These are phyloP conservation scores for Alloteropsis semialata DNA, from an alignment of 176 grass and related monocot genomes.

Conservation along the genomic window DNA sequence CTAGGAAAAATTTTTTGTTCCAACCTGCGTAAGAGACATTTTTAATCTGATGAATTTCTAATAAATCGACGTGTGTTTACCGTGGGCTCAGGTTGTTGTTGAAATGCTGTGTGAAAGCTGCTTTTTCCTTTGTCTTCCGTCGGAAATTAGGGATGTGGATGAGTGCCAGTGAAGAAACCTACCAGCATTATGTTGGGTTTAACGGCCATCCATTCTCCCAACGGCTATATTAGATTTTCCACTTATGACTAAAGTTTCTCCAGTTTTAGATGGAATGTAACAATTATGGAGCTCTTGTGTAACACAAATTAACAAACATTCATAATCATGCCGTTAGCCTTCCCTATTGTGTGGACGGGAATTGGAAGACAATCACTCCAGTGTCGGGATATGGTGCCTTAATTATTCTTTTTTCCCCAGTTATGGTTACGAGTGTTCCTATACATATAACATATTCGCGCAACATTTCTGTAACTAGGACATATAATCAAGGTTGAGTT, in stretches of 20 bases:
- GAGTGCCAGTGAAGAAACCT: neutral
- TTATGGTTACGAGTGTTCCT: too few species aligned
- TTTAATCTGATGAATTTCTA: constrained; percentile 26
- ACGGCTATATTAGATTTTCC: neutral
- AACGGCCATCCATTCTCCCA: neutral
- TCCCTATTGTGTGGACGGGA: too few species aligned
- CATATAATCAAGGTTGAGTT: too few species aligned
- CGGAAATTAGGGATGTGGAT: neutral
- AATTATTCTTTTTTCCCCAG: too few species aligned
- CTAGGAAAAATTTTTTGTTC: constrained; percentile 36
- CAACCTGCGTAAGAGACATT: neutral
- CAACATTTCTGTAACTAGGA: too few species aligned
- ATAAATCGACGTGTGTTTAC: constrained; percentile 23
- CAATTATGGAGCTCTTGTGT: neutral
- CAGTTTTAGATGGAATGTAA: neutral
- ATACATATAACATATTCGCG: too few species aligned
- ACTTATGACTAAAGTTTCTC: neutral
- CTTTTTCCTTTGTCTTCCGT: neutral
- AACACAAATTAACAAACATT: neutral
- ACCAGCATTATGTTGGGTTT: neutral
- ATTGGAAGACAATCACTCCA: too few species aligned
- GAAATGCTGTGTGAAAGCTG: neutral
- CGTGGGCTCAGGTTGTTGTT: neutral
- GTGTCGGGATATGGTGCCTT: too few species aligned
- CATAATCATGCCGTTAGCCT: neutral